phyloP scores from a whole-genome alignment of 2,329 filamentous ascomycete species.

The Fusarium armeniacum region DNA sequence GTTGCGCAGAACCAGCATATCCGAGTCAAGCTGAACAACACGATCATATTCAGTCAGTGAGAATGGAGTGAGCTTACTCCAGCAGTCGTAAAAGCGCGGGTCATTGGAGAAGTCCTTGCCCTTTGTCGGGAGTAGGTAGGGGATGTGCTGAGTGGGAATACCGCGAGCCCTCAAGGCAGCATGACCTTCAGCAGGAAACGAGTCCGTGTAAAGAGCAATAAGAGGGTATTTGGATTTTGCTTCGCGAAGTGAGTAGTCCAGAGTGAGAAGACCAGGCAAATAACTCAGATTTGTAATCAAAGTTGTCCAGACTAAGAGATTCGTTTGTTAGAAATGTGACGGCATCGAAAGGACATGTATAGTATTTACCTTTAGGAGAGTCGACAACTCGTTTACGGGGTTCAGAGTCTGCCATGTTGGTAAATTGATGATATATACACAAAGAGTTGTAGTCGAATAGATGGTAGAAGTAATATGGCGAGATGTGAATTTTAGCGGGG shows the following conservation, averaged over 20 bases:
- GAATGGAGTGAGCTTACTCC: constrained; percentile 88
- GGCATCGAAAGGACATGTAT: background rate
- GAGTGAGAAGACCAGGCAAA: constrained; percentile 84
- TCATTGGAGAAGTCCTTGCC: constrained; percentile 80
- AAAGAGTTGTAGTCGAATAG: constrained; percentile 3
- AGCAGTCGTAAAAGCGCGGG: constrained; percentile 89
- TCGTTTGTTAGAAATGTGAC: constrained; percentile 8
- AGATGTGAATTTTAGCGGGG: constrained; percentile 22
- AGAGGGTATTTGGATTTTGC: constrained; percentile 79
- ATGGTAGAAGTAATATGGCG: constrained; percentile 5
- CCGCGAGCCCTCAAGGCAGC: constrained; percentile 76
- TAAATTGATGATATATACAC: background rate
- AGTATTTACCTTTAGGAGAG: constrained; percentile 56
- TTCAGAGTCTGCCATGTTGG: constrained; percentile 43
- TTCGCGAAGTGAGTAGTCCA: constrained; percentile 80
- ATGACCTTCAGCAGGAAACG: constrained; percentile 77
- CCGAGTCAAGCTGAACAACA: constrained; percentile 87
- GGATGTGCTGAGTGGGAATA: constrained; percentile 78
- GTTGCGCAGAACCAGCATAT: constrained; percentile 86
- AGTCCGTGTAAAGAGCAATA: constrained; percentile 84
- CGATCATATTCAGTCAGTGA: constrained; percentile 81
- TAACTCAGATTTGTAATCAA: constrained; percentile 89
- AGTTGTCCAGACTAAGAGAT: constrained; percentile 80
- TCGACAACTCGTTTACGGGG: constrained; percentile 53
- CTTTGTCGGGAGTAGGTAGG: constrained; percentile 77